Evolutionary conservation across 208 protist genomes (phyloP).

Genomic region (Trypanosomatidae sp.): DNA sequence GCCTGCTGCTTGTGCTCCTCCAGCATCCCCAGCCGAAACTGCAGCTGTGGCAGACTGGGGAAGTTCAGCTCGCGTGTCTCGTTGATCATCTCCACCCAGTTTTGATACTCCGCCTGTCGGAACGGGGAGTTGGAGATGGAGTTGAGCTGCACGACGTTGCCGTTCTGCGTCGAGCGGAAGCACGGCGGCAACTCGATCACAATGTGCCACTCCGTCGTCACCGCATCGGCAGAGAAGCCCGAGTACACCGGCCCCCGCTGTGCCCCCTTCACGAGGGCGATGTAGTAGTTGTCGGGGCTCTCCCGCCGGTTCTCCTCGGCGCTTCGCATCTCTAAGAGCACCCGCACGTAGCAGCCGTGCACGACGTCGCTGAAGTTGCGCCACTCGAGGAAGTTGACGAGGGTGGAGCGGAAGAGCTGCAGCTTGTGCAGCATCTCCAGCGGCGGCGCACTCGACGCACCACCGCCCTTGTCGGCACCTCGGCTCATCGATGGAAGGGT

Average conservation of each 20-base stretch:
- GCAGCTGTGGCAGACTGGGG: conserved; percentile 68
- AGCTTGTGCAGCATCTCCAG: conserved; percentile 75
- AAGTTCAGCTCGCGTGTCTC: conserved; percentile 53
- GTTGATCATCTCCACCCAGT: conserved; percentile 72
- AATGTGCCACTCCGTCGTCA: conserved; percentile 86
- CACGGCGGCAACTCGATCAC: conserved; percentile 89
- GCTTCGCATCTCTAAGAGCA: conserved; percentile 89
- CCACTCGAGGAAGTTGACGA: conserved; percentile 88
- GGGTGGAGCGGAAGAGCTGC: conserved; percentile 87
- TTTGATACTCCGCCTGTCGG: conserved; percentile 78
- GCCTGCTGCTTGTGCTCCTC: conserved; percentile 87
- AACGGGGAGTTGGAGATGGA: conserved; percentile 92
- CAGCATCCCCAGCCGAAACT: conserved; percentile 81
- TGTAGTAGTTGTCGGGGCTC: conserved; percentile 86
- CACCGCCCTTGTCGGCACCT: neutral
- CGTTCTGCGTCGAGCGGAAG: conserved; percentile 82
- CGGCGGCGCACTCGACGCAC: conserved; percentile 44
- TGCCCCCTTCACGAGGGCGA: conserved; percentile 83
- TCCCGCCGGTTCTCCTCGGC: conserved; percentile 66
- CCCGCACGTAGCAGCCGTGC: conserved; percentile 86
- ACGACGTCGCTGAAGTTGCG: conserved; percentile 86
- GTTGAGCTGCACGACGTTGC: conserved; percentile 90
- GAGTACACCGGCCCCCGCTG: conserved; percentile 75
- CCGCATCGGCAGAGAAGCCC: conserved; percentile 83
- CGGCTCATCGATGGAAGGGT: too few relatives aligned